Evolutionary conservation across 257 asterid species (phyloP), one percentile per base, ranked within the genome.

Genomic region (Primulina tabacum): DNA sequence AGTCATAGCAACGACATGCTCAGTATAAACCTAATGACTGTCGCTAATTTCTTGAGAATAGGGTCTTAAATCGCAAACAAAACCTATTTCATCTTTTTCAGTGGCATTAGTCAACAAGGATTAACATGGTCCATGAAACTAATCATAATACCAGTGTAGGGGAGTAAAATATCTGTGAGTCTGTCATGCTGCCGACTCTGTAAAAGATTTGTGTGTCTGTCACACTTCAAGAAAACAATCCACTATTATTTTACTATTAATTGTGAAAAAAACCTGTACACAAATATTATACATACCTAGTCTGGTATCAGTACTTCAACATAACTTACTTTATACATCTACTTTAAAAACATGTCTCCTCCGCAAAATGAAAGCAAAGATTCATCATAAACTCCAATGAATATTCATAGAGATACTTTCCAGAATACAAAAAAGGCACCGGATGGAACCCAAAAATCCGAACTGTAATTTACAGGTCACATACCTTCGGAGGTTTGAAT

Each of bases 401-500:
- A 43, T 43, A 4, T 50, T 50, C 17, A 43, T 20, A 50, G 20
- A 17, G 5, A 50, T 16, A 50, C 8, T 17, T 16, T 16, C 57
- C 57, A 50, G 55, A 14, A 43, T 43, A 43, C 18, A 12, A 50
- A 50, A 50, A 50, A 50, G 5, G 2, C 20, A 50, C 2, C 1
- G 3, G 18, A 11, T 1, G 8, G 17, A 50, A 6, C 57, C 56
- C 57, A 17, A 50, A 14, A 50, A 16, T 14, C 2, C 57, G 2
- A 17, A 17, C 21, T 5, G 30, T 32, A 17, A 32, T 24, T 28
- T 26, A 62, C 66, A 29, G 21, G 1, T 1, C 26, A 29, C 43
- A 69, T 58, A 58, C 73, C 73, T 69, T 69, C 43, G 73, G 73
- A 14, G 73, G 73, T 26, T 69, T 69, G 73, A 69, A 69, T 33